These are phyloP conservation scores for Eutrema yunnanense DNA, from an alignment of 345 rosid species.

Conservation along the genomic window DNA sequence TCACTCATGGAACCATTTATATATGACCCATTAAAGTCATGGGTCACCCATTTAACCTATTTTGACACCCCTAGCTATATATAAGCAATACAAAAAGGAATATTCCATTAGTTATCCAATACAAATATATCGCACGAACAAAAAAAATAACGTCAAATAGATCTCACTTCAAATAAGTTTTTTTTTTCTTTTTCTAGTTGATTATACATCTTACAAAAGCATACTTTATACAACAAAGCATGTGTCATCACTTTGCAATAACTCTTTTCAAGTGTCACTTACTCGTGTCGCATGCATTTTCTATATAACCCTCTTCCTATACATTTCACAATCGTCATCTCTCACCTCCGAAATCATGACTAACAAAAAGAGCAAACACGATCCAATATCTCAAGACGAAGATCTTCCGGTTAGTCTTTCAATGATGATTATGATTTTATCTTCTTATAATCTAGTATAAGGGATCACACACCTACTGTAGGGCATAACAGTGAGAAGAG, in stretches of 20 bases:
- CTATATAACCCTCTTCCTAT: not conserved
- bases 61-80: not conserved
- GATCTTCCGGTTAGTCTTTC: constrained; percentile 17
- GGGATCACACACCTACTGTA: not conserved
- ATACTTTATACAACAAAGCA: constrained; percentile 16
- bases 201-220: constrained; percentile 10
- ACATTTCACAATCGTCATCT: constrained; percentile 20
- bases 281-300: constrained; percentile 17
- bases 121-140: not conserved
- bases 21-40: too few species aligned
- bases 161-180: not conserved
- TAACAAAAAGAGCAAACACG: not conserved
- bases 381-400: constrained; percentile 11
- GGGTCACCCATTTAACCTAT: too few species aligned
- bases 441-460: not conserved
- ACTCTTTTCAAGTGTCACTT: constrained; percentile 16
- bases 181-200: not conserved
- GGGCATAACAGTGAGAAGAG: not conserved
- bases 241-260: constrained; percentile 25
- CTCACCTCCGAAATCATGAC: constrained; percentile 8
- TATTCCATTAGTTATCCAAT: constrained; percentile 18
- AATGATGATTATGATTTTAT: constrained; percentile 7
- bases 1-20: too few species aligned
- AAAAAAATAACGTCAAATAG: not conserved
- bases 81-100: constrained; percentile 13